Evolutionary conservation across 148 eudicot species (phyloP), one percentile per base, ranked within the genome.

Genomic region (Gaultheria prostrata): DNA sequence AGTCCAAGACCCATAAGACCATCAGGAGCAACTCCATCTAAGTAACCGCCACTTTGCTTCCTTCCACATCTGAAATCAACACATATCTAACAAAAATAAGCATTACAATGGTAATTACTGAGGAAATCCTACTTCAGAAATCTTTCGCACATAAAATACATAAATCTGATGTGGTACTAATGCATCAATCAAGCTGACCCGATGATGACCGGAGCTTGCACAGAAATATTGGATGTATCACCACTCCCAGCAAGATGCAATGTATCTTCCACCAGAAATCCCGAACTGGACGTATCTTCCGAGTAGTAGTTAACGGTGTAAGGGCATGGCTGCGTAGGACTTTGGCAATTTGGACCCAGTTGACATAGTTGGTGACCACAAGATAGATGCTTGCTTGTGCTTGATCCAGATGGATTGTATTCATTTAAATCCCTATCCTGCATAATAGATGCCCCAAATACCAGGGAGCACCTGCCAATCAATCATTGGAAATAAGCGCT

Each of bases 401-500:
- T 92, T 80, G 99, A 97, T 67, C 80, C 78, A 81, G 91, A 90
- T 74, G 95, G 97, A 86, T 65, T 88, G 83, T 97, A 97, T 89
- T 94, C 91, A 74, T 86, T 93, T 56, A 94, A 91, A 88, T 94
- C 93, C 94, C 86, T 91, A 90, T 89, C 99, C 98, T 97, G 98
- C 99, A 97, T 86, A 94, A 97, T 93, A 91, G 92, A 92, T 92
- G 98, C 98, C 93, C 98, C 98, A 90, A 85, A 92, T 86, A 93
- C 92, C 86, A 95, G 89, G 95, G 99, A 92, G 99, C 98, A 97
- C 95, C 98, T 97, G 98, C 93, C 92, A 94, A 97, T 97, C 99
- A 97, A 97, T 97, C 91, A 94, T 86, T 85, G 89, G 94, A 89
- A 90, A 97, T 94, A 94, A 94, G 97, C 86, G 90, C 92, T 92